Evolutionary conservation across 257 asterid species (phyloP), one percentile per base, ranked within the genome.

Genomic region (Mitragyna speciosa): DNA sequence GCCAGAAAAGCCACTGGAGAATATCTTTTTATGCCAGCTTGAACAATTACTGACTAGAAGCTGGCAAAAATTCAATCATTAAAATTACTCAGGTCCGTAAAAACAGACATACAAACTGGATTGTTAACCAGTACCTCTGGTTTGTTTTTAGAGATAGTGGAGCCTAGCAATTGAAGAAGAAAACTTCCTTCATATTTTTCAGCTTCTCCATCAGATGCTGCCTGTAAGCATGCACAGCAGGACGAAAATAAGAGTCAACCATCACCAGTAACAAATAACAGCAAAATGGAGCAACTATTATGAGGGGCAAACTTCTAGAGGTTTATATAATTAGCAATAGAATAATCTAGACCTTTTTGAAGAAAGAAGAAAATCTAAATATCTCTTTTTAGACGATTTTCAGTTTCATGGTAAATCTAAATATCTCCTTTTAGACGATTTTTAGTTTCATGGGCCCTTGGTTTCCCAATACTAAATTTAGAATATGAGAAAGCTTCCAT

Each of bases 181-280:
- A 95, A 95, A 73, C 92, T 91, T 78, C 96, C 88, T 87, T 92
- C 99, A 85, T 61, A 85, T 71, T 83, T 91, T 84, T 92, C 96
- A 79, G 90, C 93, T 79, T 72, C 92, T 80, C 91, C 98, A 77
- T 92, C 90, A 69, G 89, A 90, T 73, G 99, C 99, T 54, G 86
- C 97, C 99, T 95, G 93, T 88, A 87, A 76, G 84, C 73, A 72
- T 65, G 41, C 54, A 79, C 16, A 41, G 43, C n/a, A 52, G 31
- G 24, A 71, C 39, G 66, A 12, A 41, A 79, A 74, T 72, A 79
- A 82, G 24, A n/a, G 45, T 22, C 69, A 67, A 22, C 19, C 24
- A 70, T 26, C 41, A 8, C 2, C 20, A 71, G 7, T 24, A 31
- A 31, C 30, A 9, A 12, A 10, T 9, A 30, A 12, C 51, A 71